phyloP scores from a whole-genome alignment of 2,329 filamentous ascomycete genomes.

The Apiospora malaysiana region DNA sequence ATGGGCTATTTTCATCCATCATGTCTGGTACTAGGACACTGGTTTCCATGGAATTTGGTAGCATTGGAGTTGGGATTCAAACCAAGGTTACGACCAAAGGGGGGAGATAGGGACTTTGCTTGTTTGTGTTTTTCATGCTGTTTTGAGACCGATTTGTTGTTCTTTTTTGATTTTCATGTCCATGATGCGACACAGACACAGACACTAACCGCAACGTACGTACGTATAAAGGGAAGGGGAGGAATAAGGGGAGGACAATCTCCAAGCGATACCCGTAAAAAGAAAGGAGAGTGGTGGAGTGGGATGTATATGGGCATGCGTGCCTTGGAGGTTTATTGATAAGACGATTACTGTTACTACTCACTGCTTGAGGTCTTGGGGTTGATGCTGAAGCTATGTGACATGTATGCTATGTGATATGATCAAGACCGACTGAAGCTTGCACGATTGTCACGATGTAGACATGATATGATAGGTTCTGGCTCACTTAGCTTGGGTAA shows the following conservation, averaged over 20 bases:
- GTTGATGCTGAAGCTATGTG: not conserved
- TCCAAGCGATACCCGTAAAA: not conserved
- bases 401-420: not conserved
- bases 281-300: not conserved
- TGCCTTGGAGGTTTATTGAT: not conserved
- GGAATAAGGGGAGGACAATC: not conserved
- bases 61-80: constrained; percentile 4
- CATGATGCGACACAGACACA: not conserved
- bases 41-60: not conserved
- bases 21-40: not conserved
- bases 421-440: not conserved
- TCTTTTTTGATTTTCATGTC: not conserved
- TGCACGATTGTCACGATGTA: not conserved
- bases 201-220: not conserved
- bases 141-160: not conserved
- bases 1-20: not conserved
- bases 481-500: too few relatives aligned
- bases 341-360: constrained; percentile 10
- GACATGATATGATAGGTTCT: not conserved
- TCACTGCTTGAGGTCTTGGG: not conserved
- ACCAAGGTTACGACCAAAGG: not conserved
- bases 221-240: not conserved
- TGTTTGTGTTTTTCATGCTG: not conserved
- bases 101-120: not conserved
- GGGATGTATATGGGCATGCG: not conserved